Evolutionary conservation across 805 yeast species (phyloP), one percentile per base, ranked within the genome.

Genomic region (Brettanomyces custersianus): DNA sequence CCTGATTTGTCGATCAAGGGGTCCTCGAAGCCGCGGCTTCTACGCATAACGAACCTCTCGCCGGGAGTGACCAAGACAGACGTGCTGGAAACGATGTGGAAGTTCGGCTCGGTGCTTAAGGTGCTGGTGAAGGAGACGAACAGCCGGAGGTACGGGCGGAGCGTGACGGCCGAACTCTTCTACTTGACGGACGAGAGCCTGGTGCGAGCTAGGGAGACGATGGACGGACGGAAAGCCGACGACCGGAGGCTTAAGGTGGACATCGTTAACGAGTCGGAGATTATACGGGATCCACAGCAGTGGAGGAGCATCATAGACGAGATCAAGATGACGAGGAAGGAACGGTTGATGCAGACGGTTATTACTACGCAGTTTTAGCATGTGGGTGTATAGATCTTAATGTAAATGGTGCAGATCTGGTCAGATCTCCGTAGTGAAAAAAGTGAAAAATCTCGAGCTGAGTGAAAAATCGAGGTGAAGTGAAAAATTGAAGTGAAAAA

Each of bases 51-150:
- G 12, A 63, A 63, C 36, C 34, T 63, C 6, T 48, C 43, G 15
- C 44, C 46, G 10, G 64, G 57, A 4, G 62, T 59, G 0, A 36
- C 55, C 2, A 45, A 48, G 12, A 33, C 39, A 4, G 65, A 61
- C 34, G 42, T 63, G n/a, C 35, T 28, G 20, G 31, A 39, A 3
- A 57, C 55, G 4, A 37, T 59, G 33, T 39, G 46, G 3, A 28
- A 29, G 19, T 37, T 57, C 9, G 53, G 60, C 3, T 30, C 41
- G 4, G 42, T 48, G 10, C 23, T 38, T 5, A 37, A 34, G 35
- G 51, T 46, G 38, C 40, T 33, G 33, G 30, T 27, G 18, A 37
- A 30, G 35, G 30, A 26, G 6, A 10, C 29, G 11, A 12, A 17
- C 6, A 20, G 20, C 4, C n/a, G 25, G 5, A 27, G 23, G 9